These are phyloP conservation scores for Pichia sp. DNA, from an alignment of 1,139 yeast species.

Conservation along the genomic window DNA sequence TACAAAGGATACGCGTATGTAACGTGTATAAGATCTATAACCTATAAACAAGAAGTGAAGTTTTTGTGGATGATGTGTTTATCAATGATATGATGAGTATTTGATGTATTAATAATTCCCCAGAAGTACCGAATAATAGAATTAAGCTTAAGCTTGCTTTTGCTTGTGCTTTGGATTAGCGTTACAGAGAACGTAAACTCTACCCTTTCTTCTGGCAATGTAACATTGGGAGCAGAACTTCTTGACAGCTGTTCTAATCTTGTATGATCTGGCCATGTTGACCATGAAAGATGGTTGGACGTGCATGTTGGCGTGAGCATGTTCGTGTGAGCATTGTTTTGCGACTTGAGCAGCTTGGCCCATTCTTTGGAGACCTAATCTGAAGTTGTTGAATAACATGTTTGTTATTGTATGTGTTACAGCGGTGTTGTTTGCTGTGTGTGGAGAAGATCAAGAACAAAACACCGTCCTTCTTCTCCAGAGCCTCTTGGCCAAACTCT, in stretches of 20 bases:
- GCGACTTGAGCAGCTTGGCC: slow-evolving; percentile 15
- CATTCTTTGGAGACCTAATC: slow-evolving; percentile 19
- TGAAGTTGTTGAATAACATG: slow-evolving; percentile 22
- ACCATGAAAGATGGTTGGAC: slow-evolving; percentile 17
- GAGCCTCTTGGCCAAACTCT: too few species aligned
- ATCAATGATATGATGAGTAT: too few species aligned
- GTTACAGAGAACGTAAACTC: slow-evolving; percentile 91
- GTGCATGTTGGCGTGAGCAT: slow-evolving; percentile 15
- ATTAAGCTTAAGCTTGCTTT: slow-evolving; percentile 73
- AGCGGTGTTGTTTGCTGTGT: too few species aligned
- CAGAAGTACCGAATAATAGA: not conserved
- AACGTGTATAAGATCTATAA: not conserved
- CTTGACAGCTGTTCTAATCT: slow-evolving; percentile 81
- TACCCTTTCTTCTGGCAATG: slow-evolving; percentile 90
- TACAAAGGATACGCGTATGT: not conserved
- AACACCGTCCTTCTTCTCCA: too few species aligned
- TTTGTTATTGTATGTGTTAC: not conserved
- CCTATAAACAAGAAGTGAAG: slow-evolving; percentile 9
- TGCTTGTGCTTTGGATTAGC: slow-evolving; percentile 94
- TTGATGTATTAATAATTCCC: not conserved
- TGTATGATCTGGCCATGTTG: slow-evolving; percentile 49
- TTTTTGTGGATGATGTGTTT: too few species aligned
- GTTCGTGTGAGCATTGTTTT: slow-evolving; percentile 15
- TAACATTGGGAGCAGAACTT: slow-evolving; percentile 92
- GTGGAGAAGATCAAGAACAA: too few species aligned